Evolutionary conservation across 1,284 basidiomycete genomes (phyloP).

Genomic region (Puccinia horiana): DNA sequence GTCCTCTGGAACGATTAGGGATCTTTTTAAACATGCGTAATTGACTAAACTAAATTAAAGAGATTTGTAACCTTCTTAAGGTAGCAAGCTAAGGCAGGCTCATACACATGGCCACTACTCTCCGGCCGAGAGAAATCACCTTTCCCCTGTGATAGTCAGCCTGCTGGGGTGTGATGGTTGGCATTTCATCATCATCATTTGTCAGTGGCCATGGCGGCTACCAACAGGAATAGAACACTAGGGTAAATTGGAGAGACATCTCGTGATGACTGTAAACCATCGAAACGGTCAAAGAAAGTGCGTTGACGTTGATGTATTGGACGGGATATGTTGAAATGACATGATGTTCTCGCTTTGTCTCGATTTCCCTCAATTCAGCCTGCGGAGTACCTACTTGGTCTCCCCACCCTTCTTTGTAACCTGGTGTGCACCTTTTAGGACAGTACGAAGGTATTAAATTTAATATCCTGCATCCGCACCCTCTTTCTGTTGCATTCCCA

Average conservation of each 20-base stretch:
- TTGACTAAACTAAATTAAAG: slow-evolving; percentile 4
- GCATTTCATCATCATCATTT: not conserved
- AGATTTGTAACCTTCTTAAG: too few relatives aligned
- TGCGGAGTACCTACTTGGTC: not conserved
- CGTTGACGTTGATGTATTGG: not conserved
- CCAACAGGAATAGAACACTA: not conserved
- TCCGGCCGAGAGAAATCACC: too few relatives aligned
- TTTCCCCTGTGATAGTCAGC: not conserved
- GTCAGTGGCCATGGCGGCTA: not conserved
- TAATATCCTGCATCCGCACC: not conserved
- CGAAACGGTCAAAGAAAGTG: not conserved
- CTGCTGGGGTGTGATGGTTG: not conserved
- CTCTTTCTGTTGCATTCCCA: not conserved
- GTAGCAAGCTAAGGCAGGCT: too few relatives aligned
- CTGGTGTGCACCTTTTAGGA: not conserved
- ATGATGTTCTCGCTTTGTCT: not conserved
- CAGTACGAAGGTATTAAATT: slow-evolving; percentile 8
- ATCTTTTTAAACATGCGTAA: too few relatives aligned
- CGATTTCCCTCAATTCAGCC: not conserved
- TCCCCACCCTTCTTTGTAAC: not conserved
- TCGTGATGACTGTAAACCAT: not conserved
- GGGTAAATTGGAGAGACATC: not conserved
- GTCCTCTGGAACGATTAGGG: not conserved
- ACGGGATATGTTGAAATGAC: not conserved
- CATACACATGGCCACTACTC: too few relatives aligned